Percentiles rank a stretch among this genome's conserved stretches.
Conservation (phyloP, 2,329 filamentous ascomycete genomes). For the Cladosporium austrohemisphaericum region DNA sequence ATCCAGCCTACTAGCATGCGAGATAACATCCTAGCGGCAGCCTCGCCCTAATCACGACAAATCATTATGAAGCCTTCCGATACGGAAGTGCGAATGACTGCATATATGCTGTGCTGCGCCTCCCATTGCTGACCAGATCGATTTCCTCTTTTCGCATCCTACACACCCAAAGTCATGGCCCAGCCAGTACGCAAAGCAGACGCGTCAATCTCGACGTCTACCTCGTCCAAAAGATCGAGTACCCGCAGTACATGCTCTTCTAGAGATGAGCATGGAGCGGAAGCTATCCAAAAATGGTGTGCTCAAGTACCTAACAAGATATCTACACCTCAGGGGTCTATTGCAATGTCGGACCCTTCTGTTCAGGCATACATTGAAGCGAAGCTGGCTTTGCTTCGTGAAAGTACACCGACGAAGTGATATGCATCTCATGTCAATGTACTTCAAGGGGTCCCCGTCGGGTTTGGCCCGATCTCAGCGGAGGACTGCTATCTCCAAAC, state of each 20-base stretch:
- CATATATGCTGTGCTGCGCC: slow-evolving; percentile 8
- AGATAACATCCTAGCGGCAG: not conserved
- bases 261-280: slow-evolving; percentile 22
- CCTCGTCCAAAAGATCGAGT: not conserved
- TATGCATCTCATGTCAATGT: no score
- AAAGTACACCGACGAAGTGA: slow-evolving; percentile 16
- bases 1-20: not conserved
- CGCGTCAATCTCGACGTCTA: not conserved
- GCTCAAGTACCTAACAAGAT: slow-evolving; percentile 22
- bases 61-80: not conserved
- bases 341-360: slow-evolving; percentile 23
- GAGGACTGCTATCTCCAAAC: no score
- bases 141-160: no score
- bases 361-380: slow-evolving; percentile 35
- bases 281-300: slow-evolving; percentile 30
- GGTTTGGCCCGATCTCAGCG: no score
- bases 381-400: slow-evolving; percentile 35
- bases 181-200: not conserved
- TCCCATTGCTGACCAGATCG: not conserved
- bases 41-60: slow-evolving; percentile 1
- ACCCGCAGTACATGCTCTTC: slow-evolving; percentile 18
- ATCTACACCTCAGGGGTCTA: slow-evolving; percentile 1
- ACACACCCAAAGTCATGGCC: slow-evolving; percentile 9
- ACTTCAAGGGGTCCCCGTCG: no score
- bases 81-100: not conserved